Evolutionary conservation across 2,329 filamentous ascomycete genomes (phyloP).

Genomic region (Chaetomium sp.): DNA sequence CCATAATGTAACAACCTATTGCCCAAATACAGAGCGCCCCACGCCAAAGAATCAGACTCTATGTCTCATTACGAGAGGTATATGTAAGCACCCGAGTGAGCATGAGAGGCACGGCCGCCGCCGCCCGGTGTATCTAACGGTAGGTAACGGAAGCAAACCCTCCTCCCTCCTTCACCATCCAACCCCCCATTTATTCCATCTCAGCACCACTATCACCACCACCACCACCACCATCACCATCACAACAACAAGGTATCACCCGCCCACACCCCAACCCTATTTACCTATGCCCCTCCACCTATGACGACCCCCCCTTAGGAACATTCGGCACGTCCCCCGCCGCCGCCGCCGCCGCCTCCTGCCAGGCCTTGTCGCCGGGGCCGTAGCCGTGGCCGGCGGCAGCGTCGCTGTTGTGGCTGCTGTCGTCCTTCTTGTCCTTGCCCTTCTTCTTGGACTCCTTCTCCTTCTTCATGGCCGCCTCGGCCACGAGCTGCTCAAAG

Average conservation of each 20-base stretch:
- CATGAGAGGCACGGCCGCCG: background rate
- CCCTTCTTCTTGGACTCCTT: constrained; percentile 72
- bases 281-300: background rate
- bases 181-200: background rate
- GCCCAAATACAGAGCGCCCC: background rate
- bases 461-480: constrained; percentile 94
- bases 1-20: background rate
- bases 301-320: constrained; percentile 35
- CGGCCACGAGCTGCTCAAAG: constrained; percentile 96
- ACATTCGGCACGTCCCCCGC: constrained; percentile 46
- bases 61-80: constrained; percentile 18
- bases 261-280: background rate
- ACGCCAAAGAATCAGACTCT: constrained; percentile 15
- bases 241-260: background rate
- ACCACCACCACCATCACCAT: background rate
- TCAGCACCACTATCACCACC: background rate
- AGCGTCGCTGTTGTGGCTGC: constrained; percentile 25
- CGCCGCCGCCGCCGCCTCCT: constrained; percentile 35
- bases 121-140: constrained; percentile 8
- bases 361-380: constrained; percentile 28
- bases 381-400: constrained; percentile 13
- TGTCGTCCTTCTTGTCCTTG: constrained; percentile 53
- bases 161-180: background rate
- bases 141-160: background rate
- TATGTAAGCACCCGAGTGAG: constrained; percentile 8